These are phyloP conservation scores for Xylona heveae DNA, from an alignment of 495 filamentous ascomycete genomes.

Conservation along the genomic window DNA sequence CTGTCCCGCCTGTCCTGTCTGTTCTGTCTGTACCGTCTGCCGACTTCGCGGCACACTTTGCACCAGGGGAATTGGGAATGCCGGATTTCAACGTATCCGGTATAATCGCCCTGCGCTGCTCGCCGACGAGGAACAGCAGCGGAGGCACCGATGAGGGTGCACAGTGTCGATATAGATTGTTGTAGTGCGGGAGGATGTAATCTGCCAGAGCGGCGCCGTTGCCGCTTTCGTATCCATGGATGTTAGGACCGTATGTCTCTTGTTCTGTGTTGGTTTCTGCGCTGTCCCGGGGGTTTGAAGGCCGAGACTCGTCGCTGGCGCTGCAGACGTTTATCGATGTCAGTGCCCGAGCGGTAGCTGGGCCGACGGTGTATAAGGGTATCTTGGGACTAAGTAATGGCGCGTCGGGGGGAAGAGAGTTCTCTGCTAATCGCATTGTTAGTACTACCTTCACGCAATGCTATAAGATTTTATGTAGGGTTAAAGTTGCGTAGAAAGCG, in stretches of 20 bases:
- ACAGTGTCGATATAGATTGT: constrained; percentile 8
- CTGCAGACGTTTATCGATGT: constrained; percentile 32
- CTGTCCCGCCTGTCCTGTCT: no score
- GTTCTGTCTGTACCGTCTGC: constrained; percentile 4
- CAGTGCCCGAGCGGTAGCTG: constrained; percentile 63
- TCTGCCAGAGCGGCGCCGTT: constrained; percentile 59
- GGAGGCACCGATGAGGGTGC: constrained; percentile 17
- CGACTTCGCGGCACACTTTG: no score
- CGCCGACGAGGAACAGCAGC: constrained; percentile 71
- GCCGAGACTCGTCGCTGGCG: constrained; percentile 27
- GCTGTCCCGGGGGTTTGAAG: constrained; percentile 25
- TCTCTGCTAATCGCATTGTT: no score
- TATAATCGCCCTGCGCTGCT: constrained; percentile 72
- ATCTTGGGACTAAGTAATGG: constrained; percentile 17
- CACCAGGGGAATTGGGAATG: no score
- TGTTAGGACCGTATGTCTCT: no score
- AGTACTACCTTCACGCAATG: no score
- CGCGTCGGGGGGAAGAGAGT: no score
- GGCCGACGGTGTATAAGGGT: constrained; percentile 76
- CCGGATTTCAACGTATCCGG: constrained; percentile 60
- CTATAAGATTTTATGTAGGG: no score
- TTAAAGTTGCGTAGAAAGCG: no score
- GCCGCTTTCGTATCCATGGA: constrained; percentile 50
- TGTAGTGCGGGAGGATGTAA: constrained; percentile 59
- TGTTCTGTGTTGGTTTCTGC: no score